Evolutionary conservation across 768 basidiomycete genomes (phyloP).

Genomic region (Boletus huronensis): DNA sequence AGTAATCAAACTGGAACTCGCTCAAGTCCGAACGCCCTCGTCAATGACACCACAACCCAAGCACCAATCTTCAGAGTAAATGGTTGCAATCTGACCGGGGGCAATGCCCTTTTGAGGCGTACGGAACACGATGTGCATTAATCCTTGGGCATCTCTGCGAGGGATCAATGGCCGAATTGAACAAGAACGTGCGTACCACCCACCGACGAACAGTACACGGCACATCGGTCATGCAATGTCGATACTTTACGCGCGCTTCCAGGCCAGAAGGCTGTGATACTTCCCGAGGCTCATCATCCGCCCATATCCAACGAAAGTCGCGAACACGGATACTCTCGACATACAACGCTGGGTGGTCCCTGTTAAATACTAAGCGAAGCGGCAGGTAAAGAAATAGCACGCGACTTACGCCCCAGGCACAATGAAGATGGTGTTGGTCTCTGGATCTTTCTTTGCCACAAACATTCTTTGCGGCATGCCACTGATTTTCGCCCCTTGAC

Average conservation of each 20-base stretch:
- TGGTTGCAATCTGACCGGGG: slow-evolving; percentile 73
- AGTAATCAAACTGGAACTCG: neutral
- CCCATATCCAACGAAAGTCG: slow-evolving; percentile 79
- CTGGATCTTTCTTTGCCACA: slow-evolving; percentile 66
- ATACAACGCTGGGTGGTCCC: slow-evolving; percentile 60
- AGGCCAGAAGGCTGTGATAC: slow-evolving; percentile 45
- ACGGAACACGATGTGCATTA: slow-evolving; percentile 46
- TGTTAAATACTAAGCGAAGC: slow-evolving; percentile 23
- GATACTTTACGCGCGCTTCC: slow-evolving; percentile 52
- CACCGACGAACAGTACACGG: slow-evolving; percentile 53
- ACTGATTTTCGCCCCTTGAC: slow-evolving; percentile 67
- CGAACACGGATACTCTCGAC: slow-evolving; percentile 36
- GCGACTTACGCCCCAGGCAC: slow-evolving; percentile 64
- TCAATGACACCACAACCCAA: slow-evolving; percentile 77
- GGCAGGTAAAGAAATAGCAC: neutral
- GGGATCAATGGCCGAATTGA: slow-evolving; percentile 2
- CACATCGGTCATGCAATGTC: slow-evolving; percentile 63
- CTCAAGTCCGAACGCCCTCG: slow-evolving; percentile 15
- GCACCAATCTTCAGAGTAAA: slow-evolving; percentile 77
- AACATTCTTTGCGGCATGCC: slow-evolving; percentile 65
- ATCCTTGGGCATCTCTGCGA: slow-evolving; percentile 23
- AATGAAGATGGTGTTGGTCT: slow-evolving; percentile 65
- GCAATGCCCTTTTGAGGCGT: slow-evolving; percentile 65
- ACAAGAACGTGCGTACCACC: slow-evolving; percentile 11
- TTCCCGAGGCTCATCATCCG: slow-evolving; percentile 47